Evolutionary conservation across 129 eudicot species (phyloP).

Genomic region (Kitagawia praeruptora): DNA sequence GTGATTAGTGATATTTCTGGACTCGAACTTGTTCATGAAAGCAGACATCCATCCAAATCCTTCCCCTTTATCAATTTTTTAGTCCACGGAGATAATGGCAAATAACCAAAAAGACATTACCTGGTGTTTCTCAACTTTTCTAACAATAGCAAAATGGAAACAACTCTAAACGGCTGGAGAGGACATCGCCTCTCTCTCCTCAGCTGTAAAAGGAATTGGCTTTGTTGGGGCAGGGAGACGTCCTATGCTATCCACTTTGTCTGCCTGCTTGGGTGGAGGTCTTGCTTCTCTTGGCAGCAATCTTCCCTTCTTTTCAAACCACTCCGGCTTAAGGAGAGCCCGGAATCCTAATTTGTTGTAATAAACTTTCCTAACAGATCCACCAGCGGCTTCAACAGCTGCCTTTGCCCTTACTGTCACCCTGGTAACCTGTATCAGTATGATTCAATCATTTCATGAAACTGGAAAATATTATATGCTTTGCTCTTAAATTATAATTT

Average conservation of each 20-base stretch:
- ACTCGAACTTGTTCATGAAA: not conserved
- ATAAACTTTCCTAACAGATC: constrained; percentile 84
- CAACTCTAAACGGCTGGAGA: constrained; percentile 17
- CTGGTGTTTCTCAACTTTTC: not conserved
- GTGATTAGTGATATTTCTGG: not conserved
- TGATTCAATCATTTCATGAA: not conserved
- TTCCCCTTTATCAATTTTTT: not conserved
- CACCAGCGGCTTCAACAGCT: constrained; percentile 93
- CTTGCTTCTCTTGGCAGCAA: constrained; percentile 80
- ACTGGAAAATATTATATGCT: not conserved
- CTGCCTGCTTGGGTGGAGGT: constrained; percentile 82
- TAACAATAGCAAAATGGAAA: not conserved
- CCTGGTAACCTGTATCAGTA: constrained; percentile 59
- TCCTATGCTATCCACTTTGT: constrained; percentile 88
- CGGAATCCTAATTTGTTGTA: constrained; percentile 76
- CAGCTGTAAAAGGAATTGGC: constrained; percentile 48
- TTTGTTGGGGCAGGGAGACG: constrained; percentile 90
- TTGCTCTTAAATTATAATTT: not conserved
- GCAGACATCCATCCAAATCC: not conserved
- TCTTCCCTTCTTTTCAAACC: constrained; percentile 95
- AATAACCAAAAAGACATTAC: not conserved
- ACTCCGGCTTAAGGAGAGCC: constrained; percentile 83
- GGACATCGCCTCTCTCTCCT: constrained; percentile 27
- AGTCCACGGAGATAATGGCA: not conserved
- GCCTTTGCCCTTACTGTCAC: constrained; percentile 87